These are phyloP conservation scores for Backusella sp. DNA, from an alignment of 192 early-diverging fungal species.

Conservation along the genomic window DNA sequence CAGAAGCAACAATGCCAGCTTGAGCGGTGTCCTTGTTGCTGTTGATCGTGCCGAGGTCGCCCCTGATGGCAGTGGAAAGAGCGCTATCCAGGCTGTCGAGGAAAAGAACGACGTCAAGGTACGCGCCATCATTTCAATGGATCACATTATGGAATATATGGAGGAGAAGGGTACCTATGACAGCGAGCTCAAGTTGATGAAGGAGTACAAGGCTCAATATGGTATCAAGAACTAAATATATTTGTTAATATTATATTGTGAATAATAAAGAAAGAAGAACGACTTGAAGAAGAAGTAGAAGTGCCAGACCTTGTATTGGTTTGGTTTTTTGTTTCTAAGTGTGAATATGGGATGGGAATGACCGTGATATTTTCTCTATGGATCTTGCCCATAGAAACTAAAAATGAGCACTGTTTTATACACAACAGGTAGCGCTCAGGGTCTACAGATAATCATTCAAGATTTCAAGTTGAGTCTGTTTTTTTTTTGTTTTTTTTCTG, in stretches of 20 bases:
- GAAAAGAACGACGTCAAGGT: conserved; percentile 78
- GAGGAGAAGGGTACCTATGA: conserved; percentile 64
- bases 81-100: conserved; percentile 93
- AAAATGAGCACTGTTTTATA: too few species aligned
- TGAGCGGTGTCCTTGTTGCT: conserved; percentile 87
- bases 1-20: conserved; percentile 60
- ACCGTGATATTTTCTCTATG: too few species aligned
- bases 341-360: too few species aligned
- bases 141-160: conserved; percentile 87
- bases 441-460: too few species aligned
- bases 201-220: conserved; percentile 77
- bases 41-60: conserved; percentile 90
- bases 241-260: not conserved
- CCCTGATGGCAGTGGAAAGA: conserved; percentile 62
- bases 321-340: too few species aligned
- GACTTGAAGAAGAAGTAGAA: too few species aligned
- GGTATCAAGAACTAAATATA: conserved; percentile 62
- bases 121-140: conserved; percentile 82
- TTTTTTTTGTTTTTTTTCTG: too few species aligned
- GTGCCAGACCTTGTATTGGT: too few species aligned
- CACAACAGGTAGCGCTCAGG: too few species aligned
- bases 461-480: too few species aligned
- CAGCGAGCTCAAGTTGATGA: conserved; percentile 66
- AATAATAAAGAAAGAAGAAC: not conserved
- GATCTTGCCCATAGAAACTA: too few species aligned